Base-by-base conservation (phyloP, 2,329 filamentous ascomycete genomes). In the Fusarium marasasianum region DNA sequence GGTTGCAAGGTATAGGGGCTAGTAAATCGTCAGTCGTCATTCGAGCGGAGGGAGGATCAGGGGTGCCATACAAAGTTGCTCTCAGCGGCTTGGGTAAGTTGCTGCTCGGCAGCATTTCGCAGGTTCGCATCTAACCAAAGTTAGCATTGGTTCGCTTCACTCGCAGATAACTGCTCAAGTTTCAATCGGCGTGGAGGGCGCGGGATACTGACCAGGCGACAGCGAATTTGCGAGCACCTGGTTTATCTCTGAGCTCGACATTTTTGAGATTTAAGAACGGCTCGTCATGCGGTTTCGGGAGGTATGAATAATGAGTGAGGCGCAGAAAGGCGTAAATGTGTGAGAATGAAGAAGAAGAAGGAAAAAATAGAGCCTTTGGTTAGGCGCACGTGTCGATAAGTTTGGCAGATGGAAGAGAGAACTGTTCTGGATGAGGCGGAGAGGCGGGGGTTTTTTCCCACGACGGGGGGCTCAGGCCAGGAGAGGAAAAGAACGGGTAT, bases 161-260 rank as follows among this genome's bases (percentile, higher is more conserved):
- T 48, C 61, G 54, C 22, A 63, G 24, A 57, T 58, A 26, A 69
- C 40, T 20, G 59, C 37, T 18, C 10, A 55, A 57, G 45, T 29
- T 53, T 55, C 48, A 66, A 69, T 62, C 61, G 45, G 66, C 63
- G 62, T 55, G 43, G 50, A 61, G 45, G 53, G 44, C 45, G 58
- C 68, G 72, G 69, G 72, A 74, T 76, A 85, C 93, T 84, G 87
- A 98, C 96, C 96, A 82, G 95, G 90, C 82, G 95, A 97, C 86
- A 98, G 91, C 84, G 96, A 98, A 88, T 95, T 96, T 86, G 94
- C 91, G 88, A 99, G 93, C 88, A 99, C 96, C 87, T 95, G 93
- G 88, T 96, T 97, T 88, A 98, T 97, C 88, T 98, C 94, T 93
- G 97, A 86, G 87, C 87, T 89, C 85, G 88, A 89, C 89, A 90